These are phyloP conservation scores for Tetrahymena thermophila DNA, from an alignment of 73 alveolate genomes.

Conservation along the genomic window DNA sequence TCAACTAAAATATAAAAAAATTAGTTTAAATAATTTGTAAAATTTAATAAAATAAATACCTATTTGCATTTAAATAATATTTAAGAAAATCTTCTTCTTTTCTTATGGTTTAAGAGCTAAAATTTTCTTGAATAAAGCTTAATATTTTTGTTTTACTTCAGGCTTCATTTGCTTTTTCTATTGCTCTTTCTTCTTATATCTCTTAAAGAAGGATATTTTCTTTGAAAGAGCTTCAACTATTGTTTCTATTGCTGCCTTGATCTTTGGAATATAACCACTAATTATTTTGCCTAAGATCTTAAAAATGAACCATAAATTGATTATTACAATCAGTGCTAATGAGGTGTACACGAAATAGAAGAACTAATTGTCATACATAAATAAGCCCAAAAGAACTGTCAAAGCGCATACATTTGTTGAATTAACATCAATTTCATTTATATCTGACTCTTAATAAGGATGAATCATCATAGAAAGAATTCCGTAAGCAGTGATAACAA, in stretches of 20 bases:
- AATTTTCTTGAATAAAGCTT: not conserved
- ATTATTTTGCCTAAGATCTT: not conserved
- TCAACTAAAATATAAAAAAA: not conserved
- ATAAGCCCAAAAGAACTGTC: not conserved
- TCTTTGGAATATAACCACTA: not conserved
- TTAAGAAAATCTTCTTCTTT: not conserved
- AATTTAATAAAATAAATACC: not conserved
- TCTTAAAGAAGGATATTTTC: not conserved
- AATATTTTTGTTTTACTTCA: not conserved
- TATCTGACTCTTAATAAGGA: not conserved
- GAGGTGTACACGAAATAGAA: not conserved
- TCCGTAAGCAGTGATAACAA: not conserved
- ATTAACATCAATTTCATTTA: not conserved
- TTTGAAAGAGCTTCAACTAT: not conserved
- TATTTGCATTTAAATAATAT: too few relatives aligned
- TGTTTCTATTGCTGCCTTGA: not conserved
- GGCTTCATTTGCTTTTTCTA: not conserved
- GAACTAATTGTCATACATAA: not conserved
- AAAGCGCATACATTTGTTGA: not conserved
- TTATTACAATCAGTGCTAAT: not conserved
- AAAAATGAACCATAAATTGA: not conserved
- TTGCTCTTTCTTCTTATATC: not conserved
- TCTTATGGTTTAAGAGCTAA: not conserved
- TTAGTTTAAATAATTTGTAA: too few relatives aligned
- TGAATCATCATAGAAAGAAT: not conserved